Base-by-base conservation (phyloP, 257 asterid genomes). In the Gynochthodes officinalis region DNA sequence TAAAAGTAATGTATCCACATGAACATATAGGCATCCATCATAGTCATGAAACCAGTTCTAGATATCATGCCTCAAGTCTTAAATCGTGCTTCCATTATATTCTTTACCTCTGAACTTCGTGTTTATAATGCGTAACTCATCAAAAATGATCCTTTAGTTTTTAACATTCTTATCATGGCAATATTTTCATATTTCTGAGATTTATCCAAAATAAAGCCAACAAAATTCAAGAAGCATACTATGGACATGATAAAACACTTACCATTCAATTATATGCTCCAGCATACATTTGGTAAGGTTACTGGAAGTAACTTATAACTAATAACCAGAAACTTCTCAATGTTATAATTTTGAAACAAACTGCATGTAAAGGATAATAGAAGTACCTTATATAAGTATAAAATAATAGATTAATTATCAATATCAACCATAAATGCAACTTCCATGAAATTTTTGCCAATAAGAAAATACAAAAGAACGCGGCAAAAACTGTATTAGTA, bases 171-270 rank as follows among this genome's bases (percentile, higher is more conserved):
- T 46, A 46, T 46, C 19, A 46, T 2, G 11, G 52, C 8, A 46
- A 11, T 1, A 2, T 2, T 46, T 46, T 46, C 52, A 16, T 18
- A 9, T 50, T 21, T 50, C 57, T 50, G 27, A 50, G 27, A 6
- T n/a, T n/a, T n/a, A n/a, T n/a, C n/a, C n/a, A n/a, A 50, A 8
- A 4, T n/a, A 64, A 40, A 64, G 68, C 68, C 23, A n/a, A 65
- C 10, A 44, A 42, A 43, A 10, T 65, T 65, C 13, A 15, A 65
- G 43, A 43, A 30, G 53, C 48, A 44, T n/a, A n/a, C 39, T 18
- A 44, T 27, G 14, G 35, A 27, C 37, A 12, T 46, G 27, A 64
- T 14, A 28, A 25, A 39, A 64, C 44, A 40, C 33, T 65, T 7
- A 65, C n/a, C 13, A 65, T 23, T 27, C 15, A 52, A 44, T 4